A percentile compares a stretch with the other conserved stretches of the same genome.
Evolutionary conservation across 2,329 filamentous ascomycete genomes (phyloP).

Genomic region (Cladorrhinum sp.): DNA sequence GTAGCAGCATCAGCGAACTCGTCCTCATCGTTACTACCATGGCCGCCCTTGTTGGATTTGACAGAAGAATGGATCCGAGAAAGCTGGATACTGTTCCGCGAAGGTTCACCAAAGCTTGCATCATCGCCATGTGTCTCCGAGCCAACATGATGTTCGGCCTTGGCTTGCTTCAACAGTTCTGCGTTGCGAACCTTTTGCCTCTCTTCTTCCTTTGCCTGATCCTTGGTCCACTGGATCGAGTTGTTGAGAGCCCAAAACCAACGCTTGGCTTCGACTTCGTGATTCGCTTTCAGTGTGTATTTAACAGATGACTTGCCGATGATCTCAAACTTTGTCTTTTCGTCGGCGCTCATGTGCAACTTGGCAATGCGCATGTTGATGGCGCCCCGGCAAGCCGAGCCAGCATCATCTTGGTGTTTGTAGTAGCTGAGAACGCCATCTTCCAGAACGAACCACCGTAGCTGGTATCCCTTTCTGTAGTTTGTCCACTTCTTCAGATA

Average conservation of each 20-base stretch:
- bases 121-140: constrained; percentile 50
- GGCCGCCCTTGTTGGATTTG: constrained; percentile 36
- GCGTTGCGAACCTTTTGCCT: constrained; percentile 70
- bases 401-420: constrained; percentile 97
- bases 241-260: constrained; percentile 99
- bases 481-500: constrained; percentile 99
- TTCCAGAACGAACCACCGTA: constrained; percentile 96
- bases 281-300: constrained; percentile 95
- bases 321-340: constrained; percentile 97
- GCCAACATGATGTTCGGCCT: constrained; percentile 62
- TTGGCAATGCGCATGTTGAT: constrained; percentile 98
- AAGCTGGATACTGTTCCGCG: constrained; percentile 45
- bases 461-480: constrained; percentile 93
- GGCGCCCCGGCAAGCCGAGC: constrained; percentile 90
- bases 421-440: constrained; percentile 98
- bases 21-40: constrained; percentile 52
- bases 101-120: constrained; percentile 48
- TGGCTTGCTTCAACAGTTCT: constrained; percentile 74
- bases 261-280: constrained; percentile 94
- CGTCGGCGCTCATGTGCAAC: constrained; percentile 92
- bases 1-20: constrained; percentile 48
- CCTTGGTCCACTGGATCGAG: constrained; percentile 96
- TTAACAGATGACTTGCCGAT: constrained; percentile 98
- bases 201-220: constrained; percentile 90
- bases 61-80: constrained; percentile 40